These are phyloP conservation scores for Xeromyces bisporus DNA, from an alignment of 495 filamentous ascomycete genomes.

Conservation along the genomic window DNA sequence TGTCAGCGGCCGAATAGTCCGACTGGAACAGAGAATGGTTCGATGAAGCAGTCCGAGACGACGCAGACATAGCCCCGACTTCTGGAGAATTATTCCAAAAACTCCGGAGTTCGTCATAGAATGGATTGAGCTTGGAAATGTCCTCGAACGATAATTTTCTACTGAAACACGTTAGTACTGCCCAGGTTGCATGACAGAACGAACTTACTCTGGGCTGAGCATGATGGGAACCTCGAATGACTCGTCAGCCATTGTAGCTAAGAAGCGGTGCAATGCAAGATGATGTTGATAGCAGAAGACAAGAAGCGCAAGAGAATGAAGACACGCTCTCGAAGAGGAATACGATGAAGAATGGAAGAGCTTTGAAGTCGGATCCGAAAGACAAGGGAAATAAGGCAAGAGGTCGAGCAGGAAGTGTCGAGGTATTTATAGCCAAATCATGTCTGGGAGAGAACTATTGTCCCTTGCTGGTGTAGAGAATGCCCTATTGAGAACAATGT, in stretches of 20 bases:
- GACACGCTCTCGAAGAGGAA: neutral
- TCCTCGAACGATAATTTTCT: constrained; percentile 13
- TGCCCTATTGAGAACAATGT: neutral
- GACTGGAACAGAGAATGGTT: constrained; percentile 4
- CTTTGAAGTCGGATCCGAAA: neutral
- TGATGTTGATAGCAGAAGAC: neutral
- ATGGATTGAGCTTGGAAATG: constrained; percentile 18
- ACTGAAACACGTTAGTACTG: constrained; percentile 4
- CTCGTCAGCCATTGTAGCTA: neutral
- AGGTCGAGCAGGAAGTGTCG: neutral
- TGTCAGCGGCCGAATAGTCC: neutral
- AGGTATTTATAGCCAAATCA: neutral
- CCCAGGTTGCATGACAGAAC: neutral
- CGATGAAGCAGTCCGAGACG: constrained; percentile 2
- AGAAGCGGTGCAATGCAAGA: neutral
- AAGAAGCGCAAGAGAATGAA: neutral
- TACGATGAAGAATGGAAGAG: neutral
- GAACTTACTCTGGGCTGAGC: constrained; percentile 4
- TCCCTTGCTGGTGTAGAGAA: neutral
- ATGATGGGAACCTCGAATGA: constrained; percentile 2
- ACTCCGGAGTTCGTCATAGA: constrained; percentile 10
- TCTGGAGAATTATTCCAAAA: constrained; percentile 7
- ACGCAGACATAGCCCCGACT: neutral
- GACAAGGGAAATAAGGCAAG: neutral
- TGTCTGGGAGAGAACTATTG: neutral